A percentile compares a stretch with the other conserved stretches of the same genome.
phyloP scores from a whole-genome alignment of 768 basidiomycete genomes.

The Epithele typhae region DNA sequence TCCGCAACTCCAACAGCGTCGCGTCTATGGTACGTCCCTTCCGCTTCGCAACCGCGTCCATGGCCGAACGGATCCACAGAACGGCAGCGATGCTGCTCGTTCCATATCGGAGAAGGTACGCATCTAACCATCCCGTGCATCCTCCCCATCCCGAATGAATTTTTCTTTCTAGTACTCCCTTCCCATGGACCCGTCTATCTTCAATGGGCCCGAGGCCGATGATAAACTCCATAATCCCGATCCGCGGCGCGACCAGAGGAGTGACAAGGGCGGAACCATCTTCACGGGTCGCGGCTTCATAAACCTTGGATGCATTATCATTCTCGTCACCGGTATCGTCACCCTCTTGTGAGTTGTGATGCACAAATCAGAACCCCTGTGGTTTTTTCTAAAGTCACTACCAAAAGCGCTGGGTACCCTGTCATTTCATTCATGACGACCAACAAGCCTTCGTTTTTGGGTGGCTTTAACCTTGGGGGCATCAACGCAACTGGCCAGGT shows the following conservation, averaged over 20 bases:
- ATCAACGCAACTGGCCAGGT: constrained; percentile 43
- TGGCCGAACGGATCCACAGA: too few species aligned
- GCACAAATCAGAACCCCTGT: too few species aligned
- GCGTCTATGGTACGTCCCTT: too few species aligned
- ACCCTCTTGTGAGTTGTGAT: constrained; percentile 59
- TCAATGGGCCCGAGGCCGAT: constrained; percentile 45
- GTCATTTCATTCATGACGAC: constrained; percentile 33
- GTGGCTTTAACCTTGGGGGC: constrained; percentile 41
- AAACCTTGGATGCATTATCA: constrained; percentile 66
- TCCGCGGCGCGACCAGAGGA: constrained; percentile 21
- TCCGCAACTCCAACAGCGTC: too few species aligned
- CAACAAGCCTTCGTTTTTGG: constrained; percentile 25
- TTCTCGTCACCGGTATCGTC: constrained; percentile 44
- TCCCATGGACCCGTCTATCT: constrained; percentile 26
- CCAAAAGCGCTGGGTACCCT: constrained; percentile 38
- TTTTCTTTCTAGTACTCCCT: not conserved
- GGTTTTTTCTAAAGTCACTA: not conserved
- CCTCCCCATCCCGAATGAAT: not conserved
- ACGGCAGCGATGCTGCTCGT: not conserved
- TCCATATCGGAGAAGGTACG: constrained; percentile 9
- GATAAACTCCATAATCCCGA: constrained; percentile 72
- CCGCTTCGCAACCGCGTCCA: too few species aligned
- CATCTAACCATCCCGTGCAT: too few species aligned
- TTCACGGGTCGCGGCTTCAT: constrained; percentile 58
- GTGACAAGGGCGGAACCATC: constrained; percentile 36